A percentile compares a stretch with the other conserved stretches of the same genome.
These are phyloP conservation scores for Pythium diclinum DNA, from an alignment of 352 stramenopile genomes.

Conservation along the genomic window DNA sequence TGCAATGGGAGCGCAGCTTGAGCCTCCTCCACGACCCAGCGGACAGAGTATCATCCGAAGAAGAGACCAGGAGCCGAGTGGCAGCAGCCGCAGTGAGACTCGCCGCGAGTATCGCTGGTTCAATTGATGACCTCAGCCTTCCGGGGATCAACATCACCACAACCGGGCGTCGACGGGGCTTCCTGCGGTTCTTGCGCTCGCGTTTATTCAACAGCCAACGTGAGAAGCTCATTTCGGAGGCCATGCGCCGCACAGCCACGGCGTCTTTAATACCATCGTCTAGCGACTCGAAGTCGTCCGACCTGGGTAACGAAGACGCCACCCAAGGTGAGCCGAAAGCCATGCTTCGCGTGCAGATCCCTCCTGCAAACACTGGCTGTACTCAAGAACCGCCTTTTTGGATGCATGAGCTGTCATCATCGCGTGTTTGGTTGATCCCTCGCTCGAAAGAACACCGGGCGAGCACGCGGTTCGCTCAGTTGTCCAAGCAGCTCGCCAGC, in stretches of 20 bases:
- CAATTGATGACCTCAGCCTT: neutral
- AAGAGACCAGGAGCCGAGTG: neutral
- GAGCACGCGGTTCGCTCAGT: constrained; percentile 12
- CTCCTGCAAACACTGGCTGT: neutral
- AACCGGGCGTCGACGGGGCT: neutral
- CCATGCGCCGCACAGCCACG: constrained; percentile 14
- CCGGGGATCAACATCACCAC: neutral
- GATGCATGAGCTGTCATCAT: neutral
- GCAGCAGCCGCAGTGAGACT: neutral
- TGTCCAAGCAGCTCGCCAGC: constrained; percentile 19
- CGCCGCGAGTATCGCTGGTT: neutral
- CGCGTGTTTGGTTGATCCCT: neutral
- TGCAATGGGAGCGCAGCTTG: constrained; percentile 9
- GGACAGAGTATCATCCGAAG: neutral
- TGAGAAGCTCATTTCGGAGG: constrained; percentile 17
- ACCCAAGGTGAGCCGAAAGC: constrained; percentile 1
- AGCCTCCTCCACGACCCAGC: neutral
- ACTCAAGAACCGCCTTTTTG: neutral
- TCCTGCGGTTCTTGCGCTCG: neutral
- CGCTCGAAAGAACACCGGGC: neutral
- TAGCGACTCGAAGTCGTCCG: constrained; percentile 9
- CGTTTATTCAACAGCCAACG: constrained; percentile 18
- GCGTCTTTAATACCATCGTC: neutral
- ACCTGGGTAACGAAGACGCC: neutral
- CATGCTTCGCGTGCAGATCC: neutral